phyloP scores from a whole-genome alignment of 1,284 basidiomycete genomes.

The Malassezia sympodialis region DNA sequence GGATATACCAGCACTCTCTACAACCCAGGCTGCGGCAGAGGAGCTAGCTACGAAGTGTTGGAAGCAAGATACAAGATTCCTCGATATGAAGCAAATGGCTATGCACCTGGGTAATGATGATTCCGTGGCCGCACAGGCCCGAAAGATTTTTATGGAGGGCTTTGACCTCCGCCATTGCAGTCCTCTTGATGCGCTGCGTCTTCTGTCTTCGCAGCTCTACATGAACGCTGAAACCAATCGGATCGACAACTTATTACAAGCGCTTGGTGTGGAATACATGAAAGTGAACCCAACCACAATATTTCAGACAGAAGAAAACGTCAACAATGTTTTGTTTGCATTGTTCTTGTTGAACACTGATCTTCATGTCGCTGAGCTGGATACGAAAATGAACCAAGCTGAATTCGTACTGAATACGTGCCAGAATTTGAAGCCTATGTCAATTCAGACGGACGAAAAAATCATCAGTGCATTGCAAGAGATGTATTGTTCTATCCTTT shows the following conservation, averaged over 20 bases:
- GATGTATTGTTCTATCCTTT: background rate
- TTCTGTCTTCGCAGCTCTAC: slow-evolving; percentile 78
- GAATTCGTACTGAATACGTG: slow-evolving; percentile 91
- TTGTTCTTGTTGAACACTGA: slow-evolving; percentile 91
- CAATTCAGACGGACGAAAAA: background rate
- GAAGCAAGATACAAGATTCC: background rate
- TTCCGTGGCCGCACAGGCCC: slow-evolving; percentile 47
- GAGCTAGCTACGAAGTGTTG: background rate
- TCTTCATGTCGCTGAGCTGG: slow-evolving; percentile 82
- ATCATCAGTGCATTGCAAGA: background rate
- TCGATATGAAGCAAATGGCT: background rate
- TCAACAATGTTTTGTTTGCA: slow-evolving; percentile 86
- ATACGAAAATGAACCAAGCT: slow-evolving; percentile 76
- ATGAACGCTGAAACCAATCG: slow-evolving; percentile 95
- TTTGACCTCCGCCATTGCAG: slow-evolving; percentile 77
- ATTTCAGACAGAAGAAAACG: slow-evolving; percentile 72
- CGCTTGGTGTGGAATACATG: slow-evolving; percentile 78
- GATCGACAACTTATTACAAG: slow-evolving; percentile 86
- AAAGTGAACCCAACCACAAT: slow-evolving; percentile 72
- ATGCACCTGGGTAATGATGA: background rate
- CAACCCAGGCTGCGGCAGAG: background rate
- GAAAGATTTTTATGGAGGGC: slow-evolving; percentile 71
- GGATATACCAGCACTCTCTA: background rate
- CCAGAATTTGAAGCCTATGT: slow-evolving; percentile 55
- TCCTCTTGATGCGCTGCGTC: slow-evolving; percentile 79